A percentile compares a stretch with the other conserved stretches of the same genome.
Evolutionary conservation across 441 rosid genomes (phyloP).

Genomic region (Croton setiger): DNA sequence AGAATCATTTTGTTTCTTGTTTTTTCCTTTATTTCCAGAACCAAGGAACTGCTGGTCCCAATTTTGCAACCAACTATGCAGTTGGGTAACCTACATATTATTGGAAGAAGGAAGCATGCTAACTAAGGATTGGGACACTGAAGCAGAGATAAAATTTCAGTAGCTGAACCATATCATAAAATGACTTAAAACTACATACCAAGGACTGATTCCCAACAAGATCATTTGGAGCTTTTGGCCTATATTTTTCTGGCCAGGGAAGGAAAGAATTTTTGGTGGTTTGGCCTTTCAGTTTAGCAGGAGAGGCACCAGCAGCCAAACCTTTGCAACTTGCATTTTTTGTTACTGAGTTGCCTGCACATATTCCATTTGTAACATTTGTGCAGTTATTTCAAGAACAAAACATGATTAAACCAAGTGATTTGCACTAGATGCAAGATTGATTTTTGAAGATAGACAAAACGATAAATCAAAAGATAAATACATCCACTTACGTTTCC

Average conservation of each 20-base stretch:
- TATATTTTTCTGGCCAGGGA: constrained; percentile 88
- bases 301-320: constrained; percentile 26
- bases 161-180: neutral
- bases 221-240: constrained; percentile 80
- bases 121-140: constrained; percentile 1
- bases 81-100: constrained; percentile 72
- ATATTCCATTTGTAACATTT: constrained; percentile 20
- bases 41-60: constrained; percentile 76
- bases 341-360: constrained; percentile 33
- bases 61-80: constrained; percentile 78
- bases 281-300: constrained; percentile 51
- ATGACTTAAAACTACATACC: constrained; percentile 37
- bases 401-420: constrained; percentile 3
- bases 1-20: constrained; percentile 69
- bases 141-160: neutral
- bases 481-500: neutral
- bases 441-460: neutral
- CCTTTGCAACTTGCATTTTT: constrained; percentile 29
- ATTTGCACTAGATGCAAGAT: neutral
- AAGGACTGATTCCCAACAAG: constrained; percentile 86
- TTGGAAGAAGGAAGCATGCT: constrained; percentile 2
- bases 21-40: constrained; percentile 64
- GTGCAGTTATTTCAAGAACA: constrained; percentile 5
- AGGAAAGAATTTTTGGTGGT: constrained; percentile 37
- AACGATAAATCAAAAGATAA: neutral